Evolutionary conservation across 2,329 filamentous ascomycete genomes (phyloP), one percentile per base, ranked within the genome.

Genomic region (Aureobasidium sp.): DNA sequence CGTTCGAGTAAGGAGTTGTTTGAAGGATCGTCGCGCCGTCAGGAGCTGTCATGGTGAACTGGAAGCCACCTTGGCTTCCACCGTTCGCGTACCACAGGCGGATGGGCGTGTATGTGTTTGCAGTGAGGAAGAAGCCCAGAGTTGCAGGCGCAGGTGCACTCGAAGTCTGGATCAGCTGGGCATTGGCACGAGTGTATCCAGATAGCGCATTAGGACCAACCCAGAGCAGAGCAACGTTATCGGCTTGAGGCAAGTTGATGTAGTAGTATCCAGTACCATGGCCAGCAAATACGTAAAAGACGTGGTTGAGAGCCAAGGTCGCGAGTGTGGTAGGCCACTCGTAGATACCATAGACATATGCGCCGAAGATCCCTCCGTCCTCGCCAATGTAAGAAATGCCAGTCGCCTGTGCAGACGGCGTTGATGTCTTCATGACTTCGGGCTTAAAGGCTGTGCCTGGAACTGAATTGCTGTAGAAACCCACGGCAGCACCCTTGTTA

Each of bases 201-300:
- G 60, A 62, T 42, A 67, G 63, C 2, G 67, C 68, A 16, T 63
- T 64, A 21, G 62, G 15, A 7, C 67, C 68, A 10, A 70, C 29
- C 69, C 68, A 70, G 21, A 69, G 42, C 3, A 69, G 52, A 1
- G 64, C 63, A 27, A 68, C 65, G 32, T 70, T 68, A 30, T 70
- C 69, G n/a, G 64, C 61, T 11, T 59, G 50, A 2, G 62, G 63
- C 9, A 67, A 39, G 27, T 53, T 65, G 63, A 69, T 67, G 13
- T 63, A 66, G 54, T 70, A 71, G 50, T 62, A 63, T 21, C 69
- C 67, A 11, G 67, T 64, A 16, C 61, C 55, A 15, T 54, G 47
- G 21, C 53, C 54, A 3, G 63, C 63, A 16, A 63, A 64, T 41
- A 64, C 6, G 54, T 63, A 64, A 39, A 64, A 64, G 30, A 55